phyloP scores from a whole-genome alignment of 176 grass and related monocot species.

The Aegilops speltoides region DNA sequence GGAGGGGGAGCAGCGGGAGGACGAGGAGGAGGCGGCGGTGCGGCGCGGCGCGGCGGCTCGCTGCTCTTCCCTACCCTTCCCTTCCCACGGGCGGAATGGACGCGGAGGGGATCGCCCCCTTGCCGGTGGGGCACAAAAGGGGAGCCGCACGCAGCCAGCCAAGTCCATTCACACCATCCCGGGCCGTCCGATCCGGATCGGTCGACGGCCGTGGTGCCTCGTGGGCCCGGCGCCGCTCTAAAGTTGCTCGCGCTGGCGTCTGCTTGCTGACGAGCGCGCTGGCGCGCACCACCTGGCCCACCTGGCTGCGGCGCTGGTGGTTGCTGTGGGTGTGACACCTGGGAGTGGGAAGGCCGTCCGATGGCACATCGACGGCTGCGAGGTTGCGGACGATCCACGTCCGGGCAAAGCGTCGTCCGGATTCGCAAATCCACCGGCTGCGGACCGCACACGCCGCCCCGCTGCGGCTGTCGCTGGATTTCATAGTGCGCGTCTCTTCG shows the following conservation, averaged over 20 bases:
- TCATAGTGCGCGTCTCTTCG: background rate
- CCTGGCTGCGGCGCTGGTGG: background rate
- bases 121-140: constrained; percentile 46
- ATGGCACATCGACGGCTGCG: constrained; percentile 5
- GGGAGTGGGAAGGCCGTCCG: background rate
- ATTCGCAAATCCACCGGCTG: constrained; percentile 9
- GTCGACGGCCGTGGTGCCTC: background rate
- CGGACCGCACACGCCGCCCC: constrained; percentile 19
- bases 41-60: constrained; percentile 21
- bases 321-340: background rate
- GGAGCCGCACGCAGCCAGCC: constrained; percentile 15
- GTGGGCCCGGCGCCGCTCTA: constrained; percentile 21
- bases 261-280: constrained; percentile 14
- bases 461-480: background rate
- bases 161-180: background rate
- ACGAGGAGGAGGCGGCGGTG: background rate
- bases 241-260: constrained; percentile 36
- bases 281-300: constrained; percentile 21
- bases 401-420: constrained; percentile 2
- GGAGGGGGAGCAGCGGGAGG: background rate
- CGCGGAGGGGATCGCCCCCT: constrained; percentile 11
- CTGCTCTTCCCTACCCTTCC: constrained; percentile 21
- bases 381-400: constrained; percentile 1
- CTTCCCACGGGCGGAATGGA: constrained; percentile 44
- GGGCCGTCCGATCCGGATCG: constrained; percentile 16